phyloP scores from a whole-genome alignment of 2,329 filamentous ascomycete genomes.

The Stachybotrys elegans region DNA sequence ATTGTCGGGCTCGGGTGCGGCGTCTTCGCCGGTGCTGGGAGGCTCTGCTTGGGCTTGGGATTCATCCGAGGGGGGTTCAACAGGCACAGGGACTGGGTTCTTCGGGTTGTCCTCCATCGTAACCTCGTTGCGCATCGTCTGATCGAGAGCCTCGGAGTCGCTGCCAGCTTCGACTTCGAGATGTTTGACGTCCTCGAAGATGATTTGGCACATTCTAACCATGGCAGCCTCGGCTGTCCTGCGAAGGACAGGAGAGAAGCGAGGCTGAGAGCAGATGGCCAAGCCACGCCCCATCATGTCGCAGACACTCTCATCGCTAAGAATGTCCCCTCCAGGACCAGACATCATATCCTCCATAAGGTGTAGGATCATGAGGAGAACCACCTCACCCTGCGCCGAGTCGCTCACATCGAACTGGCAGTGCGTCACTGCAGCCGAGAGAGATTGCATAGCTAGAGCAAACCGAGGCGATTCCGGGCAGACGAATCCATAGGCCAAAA shows the following conservation, averaged over 20 bases:
- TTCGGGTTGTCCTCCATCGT: constrained; percentile 61
- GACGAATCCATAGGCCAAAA: constrained; percentile 92
- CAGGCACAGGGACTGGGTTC: neutral
- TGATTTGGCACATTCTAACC: constrained; percentile 98
- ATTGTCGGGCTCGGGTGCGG: constrained; percentile 25
- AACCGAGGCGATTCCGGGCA: constrained; percentile 80
- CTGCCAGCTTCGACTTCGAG: constrained; percentile 68
- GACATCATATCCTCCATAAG: constrained; percentile 99
- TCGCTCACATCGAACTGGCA: constrained; percentile 97
- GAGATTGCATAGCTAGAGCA: constrained; percentile 84
- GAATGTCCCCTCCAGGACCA: constrained; percentile 80
- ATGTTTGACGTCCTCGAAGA: constrained; percentile 88
- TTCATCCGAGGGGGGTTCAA: constrained; percentile 2
- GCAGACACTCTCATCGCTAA: constrained; percentile 98
- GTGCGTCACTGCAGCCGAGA: constrained; percentile 93
- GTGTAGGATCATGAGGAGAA: constrained; percentile 87
- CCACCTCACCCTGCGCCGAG: constrained; percentile 89
- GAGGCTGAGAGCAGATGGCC: constrained; percentile 92
- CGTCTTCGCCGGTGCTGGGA: constrained; percentile 40
- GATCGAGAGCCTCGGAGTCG: constrained; percentile 60
- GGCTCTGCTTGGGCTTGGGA: constrained; percentile 14
- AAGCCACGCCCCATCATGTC: constrained; percentile 99
- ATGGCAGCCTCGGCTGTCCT: constrained; percentile 93
- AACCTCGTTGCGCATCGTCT: constrained; percentile 63
- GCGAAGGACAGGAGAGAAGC: constrained; percentile 84